phyloP scores from a whole-genome alignment of 495 filamentous ascomycete species.

The Penicillium taxi region DNA sequence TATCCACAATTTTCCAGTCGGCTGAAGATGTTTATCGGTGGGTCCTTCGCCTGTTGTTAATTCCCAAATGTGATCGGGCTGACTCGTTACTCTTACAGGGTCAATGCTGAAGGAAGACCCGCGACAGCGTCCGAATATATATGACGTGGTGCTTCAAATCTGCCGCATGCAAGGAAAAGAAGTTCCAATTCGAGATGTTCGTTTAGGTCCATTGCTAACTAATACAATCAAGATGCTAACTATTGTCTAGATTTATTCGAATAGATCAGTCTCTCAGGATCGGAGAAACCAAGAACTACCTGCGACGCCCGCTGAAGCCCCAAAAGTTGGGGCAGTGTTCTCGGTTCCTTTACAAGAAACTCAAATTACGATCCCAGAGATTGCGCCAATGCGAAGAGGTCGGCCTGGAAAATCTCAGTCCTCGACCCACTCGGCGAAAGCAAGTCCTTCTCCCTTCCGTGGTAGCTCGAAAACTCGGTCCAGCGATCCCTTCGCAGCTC shows the following conservation, averaged over 20 bases:
- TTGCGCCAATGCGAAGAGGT: conserved; percentile 89
- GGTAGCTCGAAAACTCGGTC: conserved; percentile 37
- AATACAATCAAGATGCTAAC: conserved; percentile 8
- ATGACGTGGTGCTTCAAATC: conserved; percentile 77
- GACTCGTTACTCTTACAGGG: conserved; percentile 42
- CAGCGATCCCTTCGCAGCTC: conserved; percentile 82
- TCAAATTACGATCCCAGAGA: conserved; percentile 74
- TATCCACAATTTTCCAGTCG: conserved; percentile 86
- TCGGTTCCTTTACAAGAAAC: conserved; percentile 58
- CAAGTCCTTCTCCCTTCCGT: conserved; percentile 67
- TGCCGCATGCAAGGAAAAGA: conserved; percentile 84
- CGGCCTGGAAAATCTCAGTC: conserved; percentile 55
- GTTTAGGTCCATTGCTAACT: conserved; percentile 20
- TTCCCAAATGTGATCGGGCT: not conserved
- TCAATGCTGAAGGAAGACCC: conserved; percentile 87
- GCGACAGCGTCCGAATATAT: conserved; percentile 80
- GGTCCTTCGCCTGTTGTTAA: conserved; percentile 17
- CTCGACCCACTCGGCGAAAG: conserved; percentile 43
- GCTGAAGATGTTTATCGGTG: conserved; percentile 86
- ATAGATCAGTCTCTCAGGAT: conserved; percentile 54
- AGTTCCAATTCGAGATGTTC: conserved; percentile 85
- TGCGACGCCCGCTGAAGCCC: conserved; percentile 44
- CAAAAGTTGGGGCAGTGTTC: conserved; percentile 61
- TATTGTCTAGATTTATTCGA: conserved; percentile 71
- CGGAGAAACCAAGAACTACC: conserved; percentile 56